A percentile compares a stretch with the other conserved stretches of the same genome.
Conservation (phyloP, 306 rosid genomes). For the Dalbergia cultrata region DNA sequence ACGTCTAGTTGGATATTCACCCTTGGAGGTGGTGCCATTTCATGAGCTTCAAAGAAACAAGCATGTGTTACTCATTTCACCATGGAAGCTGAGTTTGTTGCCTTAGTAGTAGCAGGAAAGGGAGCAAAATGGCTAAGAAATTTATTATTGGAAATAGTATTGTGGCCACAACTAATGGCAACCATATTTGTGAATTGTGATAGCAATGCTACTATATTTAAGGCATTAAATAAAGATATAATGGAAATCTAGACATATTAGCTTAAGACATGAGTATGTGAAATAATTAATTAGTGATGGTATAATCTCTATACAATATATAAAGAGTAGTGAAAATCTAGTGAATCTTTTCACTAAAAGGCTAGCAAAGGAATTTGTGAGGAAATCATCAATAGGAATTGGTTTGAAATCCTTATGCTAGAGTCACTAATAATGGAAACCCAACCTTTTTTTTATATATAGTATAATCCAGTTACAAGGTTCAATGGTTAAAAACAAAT, state of each 20-base stretch:
- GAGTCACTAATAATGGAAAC: not conserved
- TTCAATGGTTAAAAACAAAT: not conserved
- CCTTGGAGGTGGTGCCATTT: not conserved
- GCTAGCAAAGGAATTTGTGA: not conserved
- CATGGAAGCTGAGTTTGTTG: slow-evolving; percentile 4
- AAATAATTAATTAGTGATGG: not conserved
- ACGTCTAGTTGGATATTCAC: not conserved
- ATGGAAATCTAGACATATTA: not conserved
- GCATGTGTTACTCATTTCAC: slow-evolving; percentile 7
- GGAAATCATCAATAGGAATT: not conserved
- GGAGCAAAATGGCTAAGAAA: not conserved
- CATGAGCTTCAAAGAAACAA: not conserved
- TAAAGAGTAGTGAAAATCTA: not conserved
- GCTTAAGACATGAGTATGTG: not conserved
- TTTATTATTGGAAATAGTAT: not conserved
- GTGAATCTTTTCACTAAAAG: not conserved
- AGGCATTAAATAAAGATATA: not conserved
- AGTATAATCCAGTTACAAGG: not conserved
- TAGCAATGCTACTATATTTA: not conserved
- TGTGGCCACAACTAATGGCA: slow-evolving; percentile 15
- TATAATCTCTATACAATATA: not conserved
- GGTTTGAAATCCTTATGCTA: not conserved
- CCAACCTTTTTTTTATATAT: not conserved
- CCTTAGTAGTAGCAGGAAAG: not conserved
- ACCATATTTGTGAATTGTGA: not conserved